Base-by-base conservation (phyloP, 2,329 filamentous ascomycete genomes). In the Clarireedia monteithiana region DNA sequence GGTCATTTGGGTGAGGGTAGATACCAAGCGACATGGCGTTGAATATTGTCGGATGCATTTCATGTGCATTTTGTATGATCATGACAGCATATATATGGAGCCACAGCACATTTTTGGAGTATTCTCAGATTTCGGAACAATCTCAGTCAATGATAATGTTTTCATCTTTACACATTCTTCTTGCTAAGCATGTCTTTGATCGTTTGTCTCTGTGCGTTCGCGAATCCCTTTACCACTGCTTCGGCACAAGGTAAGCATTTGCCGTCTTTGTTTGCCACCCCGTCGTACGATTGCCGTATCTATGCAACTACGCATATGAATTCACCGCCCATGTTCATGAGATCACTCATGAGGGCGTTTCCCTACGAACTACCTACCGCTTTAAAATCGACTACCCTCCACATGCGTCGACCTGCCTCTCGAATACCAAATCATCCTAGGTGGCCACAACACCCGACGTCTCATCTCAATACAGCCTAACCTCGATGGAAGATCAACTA, bases 1-100 rank as follows among this genome's bases (percentile, higher is more conserved):
- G 38, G 34, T 49, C 53, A 26, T 55, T 50, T 45, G 10, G 4
- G 9, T 24, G 36, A 45, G 26, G 42, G 51, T 46, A 34, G 53
- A 56, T 56, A 56, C 53, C 53, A 56, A 52, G 40, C 26, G 48
- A 44, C n/a, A 49, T 49, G 47, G 48, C 24, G 53, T 55, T 55
- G 30, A 39, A 27, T 7, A n/a, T 47, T 47, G 7, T 5, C 20
- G 47, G 24, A 12, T 50, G n/a, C 17, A 17, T 15, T 36, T 34
- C 30, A 44, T 50, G 23, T 55, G 45, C 14, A 34, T 34, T 42
- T 48, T 55, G 48, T 40, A 56, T 56, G 34, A 46, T 45, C 24
- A 51, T 15, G 17, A 42, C 12, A 36, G 9, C 44, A 34, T 23
- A 53, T 34, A 48, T 44, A 34, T 34, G 39, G 26, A 52, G 40